Conservation (phyloP, 208 protist species). For the Lotmaria passim region DNA sequence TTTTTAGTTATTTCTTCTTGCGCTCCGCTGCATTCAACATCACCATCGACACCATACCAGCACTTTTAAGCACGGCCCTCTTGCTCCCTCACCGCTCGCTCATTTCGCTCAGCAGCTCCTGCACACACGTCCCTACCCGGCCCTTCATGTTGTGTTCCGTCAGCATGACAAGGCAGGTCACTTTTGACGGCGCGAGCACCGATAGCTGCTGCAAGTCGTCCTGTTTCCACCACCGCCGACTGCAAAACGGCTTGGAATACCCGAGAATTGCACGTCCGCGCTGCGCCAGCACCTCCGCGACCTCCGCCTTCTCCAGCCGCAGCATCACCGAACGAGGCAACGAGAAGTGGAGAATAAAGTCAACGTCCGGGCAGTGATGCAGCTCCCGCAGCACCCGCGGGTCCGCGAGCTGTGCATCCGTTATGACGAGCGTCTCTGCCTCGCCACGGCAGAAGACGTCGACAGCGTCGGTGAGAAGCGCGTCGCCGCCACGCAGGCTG, state of each 20-base stretch:
- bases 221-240: slow-evolving; percentile 28
- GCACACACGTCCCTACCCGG: slow-evolving; percentile 42
- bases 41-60: neutral
- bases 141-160: slow-evolving; percentile 71
- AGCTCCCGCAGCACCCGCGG: slow-evolving; percentile 31
- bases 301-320: slow-evolving; percentile 47
- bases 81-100: neutral
- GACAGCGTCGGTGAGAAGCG: slow-evolving; percentile 43
- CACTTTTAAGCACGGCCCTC: neutral
- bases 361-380: slow-evolving; percentile 28
- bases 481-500: slow-evolving; percentile 11
- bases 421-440: slow-evolving; percentile 59
- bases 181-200: slow-evolving; percentile 25
- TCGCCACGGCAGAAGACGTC: slow-evolving; percentile 40
- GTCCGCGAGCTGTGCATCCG: slow-evolving; percentile 57
- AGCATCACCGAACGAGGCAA: slow-evolving; percentile 51
- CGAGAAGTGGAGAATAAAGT: slow-evolving; percentile 62
- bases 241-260: slow-evolving; percentile 20
- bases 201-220: neutral
- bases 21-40: too few species aligned
- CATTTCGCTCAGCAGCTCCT: slow-evolving; percentile 42
- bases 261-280: slow-evolving; percentile 43
- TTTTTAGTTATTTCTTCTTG: too few species aligned
- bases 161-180: slow-evolving; percentile 43
- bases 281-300: slow-evolving; percentile 48